phyloP scores from a whole-genome alignment of 768 basidiomycete species.

The Cubamyces lactineus region DNA sequence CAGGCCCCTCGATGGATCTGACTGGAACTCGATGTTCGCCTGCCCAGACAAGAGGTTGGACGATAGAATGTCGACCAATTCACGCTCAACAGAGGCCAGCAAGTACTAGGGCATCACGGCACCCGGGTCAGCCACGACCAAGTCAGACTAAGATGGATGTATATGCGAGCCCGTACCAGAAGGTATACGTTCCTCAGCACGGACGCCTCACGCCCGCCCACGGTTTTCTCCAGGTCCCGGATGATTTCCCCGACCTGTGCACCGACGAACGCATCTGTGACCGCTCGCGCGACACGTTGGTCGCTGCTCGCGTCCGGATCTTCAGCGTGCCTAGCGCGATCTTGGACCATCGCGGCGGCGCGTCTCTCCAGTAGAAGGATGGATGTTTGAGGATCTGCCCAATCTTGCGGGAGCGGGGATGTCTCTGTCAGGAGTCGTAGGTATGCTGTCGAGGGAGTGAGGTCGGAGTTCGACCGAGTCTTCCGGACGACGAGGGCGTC shows the following conservation, averaged over 20 bases:
- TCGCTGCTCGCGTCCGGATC: constrained; percentile 58
- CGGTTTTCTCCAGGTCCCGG: constrained; percentile 29
- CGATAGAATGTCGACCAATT: constrained; percentile 61
- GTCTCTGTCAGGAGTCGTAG: too few relatives aligned
- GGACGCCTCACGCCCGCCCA: constrained; percentile 26
- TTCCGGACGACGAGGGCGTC: constrained; percentile 38
- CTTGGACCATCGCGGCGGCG: constrained; percentile 60
- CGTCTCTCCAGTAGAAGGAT: constrained; percentile 64
- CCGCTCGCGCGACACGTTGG: constrained; percentile 61
- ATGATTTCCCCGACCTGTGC: constrained; percentile 55
- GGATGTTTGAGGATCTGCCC: constrained; percentile 38
- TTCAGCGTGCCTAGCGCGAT: constrained; percentile 37
- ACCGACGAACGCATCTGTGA: constrained; percentile 72
- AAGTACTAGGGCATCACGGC: constrained; percentile 50
- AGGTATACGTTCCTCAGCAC: constrained; percentile 42
- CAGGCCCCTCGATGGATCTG: constrained; percentile 51
- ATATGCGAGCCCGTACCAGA: constrained; percentile 41
- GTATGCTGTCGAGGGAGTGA: constrained; percentile 57
- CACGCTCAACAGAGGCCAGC: constrained; percentile 56
- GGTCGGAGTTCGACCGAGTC: constrained; percentile 32
- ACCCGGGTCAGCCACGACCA: too few relatives aligned
- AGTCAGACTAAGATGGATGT: not conserved
- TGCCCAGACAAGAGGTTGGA: constrained; percentile 45
- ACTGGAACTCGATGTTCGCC: constrained; percentile 17
- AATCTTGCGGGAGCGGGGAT: constrained; percentile 41